Base-by-base conservation (phyloP, 1,284 basidiomycete species). In the Trametes versicolor region DNA sequence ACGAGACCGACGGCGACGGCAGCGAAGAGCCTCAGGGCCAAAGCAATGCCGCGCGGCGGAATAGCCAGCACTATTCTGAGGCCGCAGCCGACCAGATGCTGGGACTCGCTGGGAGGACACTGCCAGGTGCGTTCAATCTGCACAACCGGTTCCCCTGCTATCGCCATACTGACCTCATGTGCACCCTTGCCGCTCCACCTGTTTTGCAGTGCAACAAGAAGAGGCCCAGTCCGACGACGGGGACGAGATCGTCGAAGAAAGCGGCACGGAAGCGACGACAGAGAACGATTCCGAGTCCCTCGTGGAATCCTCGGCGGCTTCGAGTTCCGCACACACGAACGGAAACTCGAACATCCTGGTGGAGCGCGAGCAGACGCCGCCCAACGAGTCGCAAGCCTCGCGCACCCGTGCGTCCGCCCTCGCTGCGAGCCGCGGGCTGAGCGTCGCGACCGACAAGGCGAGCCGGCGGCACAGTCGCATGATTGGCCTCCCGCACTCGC, bases 1-100 rank as follows among this genome's bases (percentile, higher is more conserved):
- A 76, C 34, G 76, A 74, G 13, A 63, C 68, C 17, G 36, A 60
- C 21, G 47, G 66, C 17, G 56, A 50, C 23, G 79, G 80, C 48
- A 74, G 74, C 58, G 75, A 72, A 25, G 71, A 75, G 27, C 72
- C 77, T 52, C 82, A 84, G 29, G 71, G 80, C 27, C 80, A 81
- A 71, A 73, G n/a, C 34, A 50, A 70, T 19, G 66, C 77, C 51
- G 77, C 74, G 59, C 85, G 87, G 66, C 84, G 92, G 70, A 94
- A 94, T 76, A 94, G 92, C 73, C 86, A 84, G 70, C 91, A 90
- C 67, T 94, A 94, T 76, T 86, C 88, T 27, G 91, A 92, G 71
- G 87, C 87, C 45, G 92, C 91, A 62, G 91, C 92, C 52, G 93
- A 94, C 77, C 81, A 89, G 75, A 79, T 93, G 72, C 85, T 94